phyloP scores from a whole-genome alignment of 2,329 filamentous ascomycete species.

The Penicillium sp. region DNA sequence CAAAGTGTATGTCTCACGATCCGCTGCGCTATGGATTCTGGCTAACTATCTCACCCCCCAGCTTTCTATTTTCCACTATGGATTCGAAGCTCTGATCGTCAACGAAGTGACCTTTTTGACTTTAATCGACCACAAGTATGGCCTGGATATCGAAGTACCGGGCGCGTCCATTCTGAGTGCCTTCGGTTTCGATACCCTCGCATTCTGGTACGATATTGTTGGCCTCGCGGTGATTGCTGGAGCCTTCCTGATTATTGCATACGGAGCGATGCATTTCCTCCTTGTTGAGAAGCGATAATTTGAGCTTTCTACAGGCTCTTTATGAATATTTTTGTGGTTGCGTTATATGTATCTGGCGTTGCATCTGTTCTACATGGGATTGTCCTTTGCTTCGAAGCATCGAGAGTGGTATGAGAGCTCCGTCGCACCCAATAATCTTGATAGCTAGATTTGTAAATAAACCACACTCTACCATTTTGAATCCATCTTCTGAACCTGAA shows the following conservation, averaged over 20 bases:
- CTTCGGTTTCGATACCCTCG: slow-evolving; percentile 86
- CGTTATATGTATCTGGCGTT: not conserved
- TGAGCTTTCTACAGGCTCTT: not conserved
- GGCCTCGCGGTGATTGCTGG: slow-evolving; percentile 77
- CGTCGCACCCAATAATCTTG: not conserved
- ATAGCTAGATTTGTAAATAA: slow-evolving; percentile 3
- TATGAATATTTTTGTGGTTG: not conserved
- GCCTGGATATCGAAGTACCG: slow-evolving; percentile 91
- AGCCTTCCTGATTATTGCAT: slow-evolving; percentile 80
- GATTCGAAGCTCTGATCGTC: slow-evolving; percentile 91
- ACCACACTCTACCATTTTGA: slow-evolving; percentile 3
- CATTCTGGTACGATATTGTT: slow-evolving; percentile 76
- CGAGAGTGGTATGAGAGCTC: not conserved
- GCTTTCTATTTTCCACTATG: slow-evolving; percentile 96
- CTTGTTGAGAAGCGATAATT: slow-evolving; percentile 76
- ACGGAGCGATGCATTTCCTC: slow-evolving; percentile 85
- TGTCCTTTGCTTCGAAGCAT: not conserved
- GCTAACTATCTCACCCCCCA: slow-evolving; percentile 37
- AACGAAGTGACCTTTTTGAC: slow-evolving; percentile 91
- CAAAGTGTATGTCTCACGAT: slow-evolving; percentile 58
- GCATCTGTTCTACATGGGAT: not conserved
- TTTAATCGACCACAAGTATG: slow-evolving; percentile 89
- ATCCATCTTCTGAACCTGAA: not conserved
- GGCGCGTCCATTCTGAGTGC: slow-evolving; percentile 89
- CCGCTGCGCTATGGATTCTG: not conserved